Evolutionary conservation across 1,284 basidiomycete species (phyloP).

Genomic region (Rhodotorula sp.): DNA sequence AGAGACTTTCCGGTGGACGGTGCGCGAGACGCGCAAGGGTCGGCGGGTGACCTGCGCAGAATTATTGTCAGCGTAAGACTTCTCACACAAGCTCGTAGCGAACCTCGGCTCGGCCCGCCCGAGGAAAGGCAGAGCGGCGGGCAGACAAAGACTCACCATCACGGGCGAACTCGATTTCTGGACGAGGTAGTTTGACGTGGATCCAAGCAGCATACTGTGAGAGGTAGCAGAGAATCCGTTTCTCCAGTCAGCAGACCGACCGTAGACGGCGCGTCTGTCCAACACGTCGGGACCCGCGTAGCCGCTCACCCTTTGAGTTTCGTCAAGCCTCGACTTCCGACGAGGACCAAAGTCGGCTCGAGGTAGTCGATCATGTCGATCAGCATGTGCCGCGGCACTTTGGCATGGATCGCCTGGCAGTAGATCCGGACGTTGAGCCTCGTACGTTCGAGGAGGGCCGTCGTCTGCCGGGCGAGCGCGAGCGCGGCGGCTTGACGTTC

Average conservation of each 20-base stretch:
- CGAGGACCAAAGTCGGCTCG: slow-evolving; percentile 89
- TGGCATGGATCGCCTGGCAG: slow-evolving; percentile 91
- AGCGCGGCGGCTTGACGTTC: slow-evolving; percentile 41
- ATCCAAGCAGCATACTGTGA: slow-evolving; percentile 85
- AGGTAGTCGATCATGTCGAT: slow-evolving; percentile 80
- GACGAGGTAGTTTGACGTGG: slow-evolving; percentile 94
- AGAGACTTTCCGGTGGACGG: slow-evolving; percentile 50
- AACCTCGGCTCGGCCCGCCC: too few relatives aligned
- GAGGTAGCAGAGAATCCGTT: not conserved
- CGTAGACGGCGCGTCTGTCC: too few relatives aligned
- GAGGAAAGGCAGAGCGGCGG: slow-evolving; percentile 43
- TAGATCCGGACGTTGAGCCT: slow-evolving; percentile 78
- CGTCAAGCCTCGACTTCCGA: slow-evolving; percentile 86
- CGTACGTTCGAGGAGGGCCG: slow-evolving; percentile 84
- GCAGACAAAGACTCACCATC: slow-evolving; percentile 55
- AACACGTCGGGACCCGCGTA: not conserved
- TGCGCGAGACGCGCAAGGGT: slow-evolving; percentile 70
- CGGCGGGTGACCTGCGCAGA: slow-evolving; percentile 64
- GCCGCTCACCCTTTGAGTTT: slow-evolving; percentile 77
- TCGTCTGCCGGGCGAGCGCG: slow-evolving; percentile 55
- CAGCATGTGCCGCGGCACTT: slow-evolving; percentile 74
- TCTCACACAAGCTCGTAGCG: too few relatives aligned
- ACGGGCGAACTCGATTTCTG: slow-evolving; percentile 89
- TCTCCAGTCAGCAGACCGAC: not conserved
- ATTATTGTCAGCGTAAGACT: slow-evolving; percentile 19